Percentiles rank a stretch among this genome's conserved stretches.
Conservation (phyloP, 2,329 filamentous ascomycete species). For the Parastagonospora nodorum region DNA sequence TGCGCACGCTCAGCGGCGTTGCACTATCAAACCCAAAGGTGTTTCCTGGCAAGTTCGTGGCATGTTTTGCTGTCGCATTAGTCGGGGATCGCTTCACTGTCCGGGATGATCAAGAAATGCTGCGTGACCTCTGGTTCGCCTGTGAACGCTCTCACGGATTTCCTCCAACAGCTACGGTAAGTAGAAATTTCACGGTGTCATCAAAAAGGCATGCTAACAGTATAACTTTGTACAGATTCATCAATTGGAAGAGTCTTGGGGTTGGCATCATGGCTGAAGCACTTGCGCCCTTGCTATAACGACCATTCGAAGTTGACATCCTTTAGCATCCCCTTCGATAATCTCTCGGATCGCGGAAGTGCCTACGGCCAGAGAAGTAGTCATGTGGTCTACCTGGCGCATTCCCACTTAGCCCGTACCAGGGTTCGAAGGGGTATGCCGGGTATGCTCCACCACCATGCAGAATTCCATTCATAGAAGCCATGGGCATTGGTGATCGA, state of each 20-base stretch:
- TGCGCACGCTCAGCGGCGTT: slow-evolving; percentile 43
- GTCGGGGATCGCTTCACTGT: slow-evolving; percentile 42
- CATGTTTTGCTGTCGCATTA: slow-evolving; percentile 43
- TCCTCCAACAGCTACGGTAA: slow-evolving; percentile 35
- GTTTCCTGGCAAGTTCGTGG: slow-evolving; percentile 44
- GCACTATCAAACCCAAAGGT: slow-evolving; percentile 40
- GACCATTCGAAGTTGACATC: not conserved
- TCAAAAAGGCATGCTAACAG: no score
- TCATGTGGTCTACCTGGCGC: not conserved
- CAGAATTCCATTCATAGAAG: not conserved
- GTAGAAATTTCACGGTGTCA: not conserved
- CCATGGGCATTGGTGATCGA: not conserved
- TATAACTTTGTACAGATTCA: slow-evolving; percentile 9
- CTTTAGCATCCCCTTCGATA: not conserved
- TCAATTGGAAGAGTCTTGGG: slow-evolving; percentile 45
- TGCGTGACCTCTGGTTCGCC: slow-evolving; percentile 37
- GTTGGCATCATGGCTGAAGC: slow-evolving; percentile 25
- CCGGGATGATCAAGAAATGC: slow-evolving; percentile 37
- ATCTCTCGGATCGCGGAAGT: not conserved
- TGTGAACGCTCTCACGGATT: slow-evolving; percentile 42
- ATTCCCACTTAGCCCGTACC: not conserved
- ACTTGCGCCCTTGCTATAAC: not conserved
- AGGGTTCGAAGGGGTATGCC: no score
- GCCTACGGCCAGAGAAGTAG: not conserved
- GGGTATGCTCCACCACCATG: not conserved